Evolutionary conservation across 371 early-diverging fungal genomes (phyloP), one percentile per base, ranked within the genome.

Genomic region (Mortierella sp.): DNA sequence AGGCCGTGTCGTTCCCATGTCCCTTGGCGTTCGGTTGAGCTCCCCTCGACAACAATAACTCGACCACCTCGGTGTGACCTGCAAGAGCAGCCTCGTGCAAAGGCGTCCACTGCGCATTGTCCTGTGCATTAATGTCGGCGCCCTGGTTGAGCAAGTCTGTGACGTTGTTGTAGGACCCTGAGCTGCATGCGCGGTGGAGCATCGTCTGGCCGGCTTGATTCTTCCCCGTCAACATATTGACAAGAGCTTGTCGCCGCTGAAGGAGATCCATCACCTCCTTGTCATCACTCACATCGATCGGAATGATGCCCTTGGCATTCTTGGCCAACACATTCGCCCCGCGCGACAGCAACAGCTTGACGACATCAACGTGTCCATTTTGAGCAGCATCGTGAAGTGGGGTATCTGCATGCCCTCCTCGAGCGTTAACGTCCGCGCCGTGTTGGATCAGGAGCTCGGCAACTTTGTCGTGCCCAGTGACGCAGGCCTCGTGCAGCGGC

Each of bases 341-440:
- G 24, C 89, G 79, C 32, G 91, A 85, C 3, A 94, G 79, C 38
- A 97, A 83, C 14, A 92, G 74, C 71, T 91, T 87, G 6, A 94
- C 94, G 75, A 90, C 89, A 32, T 93, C 92, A 12, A 89, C 77
- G 58, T 92, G 91, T 0, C 94, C 95, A 79, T 94, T 94, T 49
- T 93, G 88, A 38, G 94, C 91, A 14, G 96, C 96, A 88, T 96
- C 96, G 87, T 97, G 97, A 44, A 97, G 76, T 21, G 97, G 93
- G 12, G 96, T 95, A 65, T 93, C 93, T 60, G 92, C 90, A 70
- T 94, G 93, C 54, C 89, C 88, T 41, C 93, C 94, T 60, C 89
- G 81, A 0, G 90, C 91, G 78, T 95, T 92, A 58, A 95, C 89
- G 74, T 94, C 91, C 1, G 93, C 92, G 12, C 90, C 89, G 44